These are phyloP conservation scores for Penicillium subrubescens DNA, from an alignment of 495 filamentous ascomycete genomes.

Conservation along the genomic window DNA sequence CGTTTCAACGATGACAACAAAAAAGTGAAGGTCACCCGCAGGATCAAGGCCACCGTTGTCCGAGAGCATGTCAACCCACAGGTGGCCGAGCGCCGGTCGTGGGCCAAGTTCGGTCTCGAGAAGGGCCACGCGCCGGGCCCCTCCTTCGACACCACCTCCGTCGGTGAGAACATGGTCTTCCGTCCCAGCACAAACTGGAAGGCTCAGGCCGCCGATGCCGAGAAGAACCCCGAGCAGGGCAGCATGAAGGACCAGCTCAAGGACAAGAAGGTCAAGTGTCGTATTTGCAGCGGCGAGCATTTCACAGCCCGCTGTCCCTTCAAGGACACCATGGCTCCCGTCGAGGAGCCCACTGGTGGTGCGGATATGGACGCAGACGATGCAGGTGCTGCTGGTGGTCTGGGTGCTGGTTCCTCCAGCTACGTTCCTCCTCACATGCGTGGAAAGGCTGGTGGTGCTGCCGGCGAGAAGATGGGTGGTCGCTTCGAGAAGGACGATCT, in stretches of 20 bases:
- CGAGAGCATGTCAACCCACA: constrained; percentile 94
- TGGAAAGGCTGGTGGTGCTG: constrained; percentile 59
- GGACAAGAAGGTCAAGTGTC: constrained; percentile 99
- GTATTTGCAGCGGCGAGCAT: constrained; percentile 98
- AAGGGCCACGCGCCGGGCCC: constrained; percentile 68
- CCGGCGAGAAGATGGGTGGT: constrained; percentile 87
- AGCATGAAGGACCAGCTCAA: constrained; percentile 89
- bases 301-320: constrained; percentile 94
- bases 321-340: constrained; percentile 79
- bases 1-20: constrained; percentile 89
- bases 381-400: constrained; percentile 53
- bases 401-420: constrained; percentile 69
- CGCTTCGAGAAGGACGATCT: constrained; percentile 96
- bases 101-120: constrained; percentile 92
- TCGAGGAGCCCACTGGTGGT: constrained; percentile 64
- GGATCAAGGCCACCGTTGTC: constrained; percentile 85
- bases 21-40: constrained; percentile 93
- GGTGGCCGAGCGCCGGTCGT: constrained; percentile 87
- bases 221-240: constrained; percentile 71
- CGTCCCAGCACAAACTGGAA: constrained; percentile 87
- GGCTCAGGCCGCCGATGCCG: constrained; percentile 78
- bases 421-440: constrained; percentile 94
- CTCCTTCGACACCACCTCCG: constrained; percentile 80
- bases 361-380: constrained; percentile 56
- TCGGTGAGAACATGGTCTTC: constrained; percentile 98